Base-by-base conservation (phyloP, 2,329 filamentous ascomycete species). In the Xylaria multiplex region DNA sequence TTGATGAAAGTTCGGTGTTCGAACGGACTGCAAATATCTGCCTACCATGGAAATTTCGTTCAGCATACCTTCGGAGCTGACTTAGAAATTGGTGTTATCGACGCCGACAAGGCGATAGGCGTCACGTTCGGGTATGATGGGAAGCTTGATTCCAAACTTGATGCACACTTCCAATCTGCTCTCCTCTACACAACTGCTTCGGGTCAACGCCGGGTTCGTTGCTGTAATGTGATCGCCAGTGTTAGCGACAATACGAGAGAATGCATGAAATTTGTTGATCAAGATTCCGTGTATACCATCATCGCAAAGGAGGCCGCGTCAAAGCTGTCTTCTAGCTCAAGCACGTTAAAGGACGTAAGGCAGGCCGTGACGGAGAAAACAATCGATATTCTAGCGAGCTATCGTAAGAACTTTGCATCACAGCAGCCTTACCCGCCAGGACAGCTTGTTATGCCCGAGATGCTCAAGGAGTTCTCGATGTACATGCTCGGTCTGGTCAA, bases 1-100 rank as follows among this genome's bases (percentile, higher is more conserved):
- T 83, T 99, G 72, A 96, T 99, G 93, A 99, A 99, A 83, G 95
- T 99, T 64, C 91, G 96, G 68, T 99, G 96, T 81, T 97, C 94
- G 19, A 99, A 97, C 74, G 96, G 96, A 19, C 84, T 99, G 59
- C 96, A 99, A 77, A 91, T 99, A 16, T 89, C 93, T 16, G 88
- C 89, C n/a, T 99, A 99, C 76, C 93, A 97, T 75, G 96, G 96
- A 71, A 97, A 97, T 80, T 99, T 98, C 77, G 87, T 96, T 57
- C 96, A 99, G 76, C 93, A 97, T 80, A 96, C 92, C 0, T 97
- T 97, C 75, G 94, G 93, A 11, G 93, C 94, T 2, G 96, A 99
- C 79, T 86, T 99, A 50, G 94, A 99, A 77, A 92, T 99, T 73
- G 96, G 96, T 32, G 88, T 92, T 58, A 89, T 98, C 58, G 96